Evolutionary conservation across 2,329 filamentous ascomycete species (phyloP), one percentile per base, ranked within the genome.

Genomic region (Periconia sp.): DNA sequence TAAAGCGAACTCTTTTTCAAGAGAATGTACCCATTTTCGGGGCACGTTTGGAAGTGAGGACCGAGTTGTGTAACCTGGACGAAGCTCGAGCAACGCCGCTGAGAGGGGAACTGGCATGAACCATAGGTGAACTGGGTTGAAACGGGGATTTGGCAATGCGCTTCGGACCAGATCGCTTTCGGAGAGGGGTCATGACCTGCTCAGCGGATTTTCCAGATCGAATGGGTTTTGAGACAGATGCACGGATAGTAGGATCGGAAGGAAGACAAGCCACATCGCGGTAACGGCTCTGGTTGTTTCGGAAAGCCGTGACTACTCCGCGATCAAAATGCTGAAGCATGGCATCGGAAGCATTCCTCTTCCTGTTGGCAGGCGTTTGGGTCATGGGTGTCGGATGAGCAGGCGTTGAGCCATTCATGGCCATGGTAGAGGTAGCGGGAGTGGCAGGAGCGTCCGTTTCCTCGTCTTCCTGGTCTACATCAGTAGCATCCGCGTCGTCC

Each of bases 311-410:
- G 14, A 75, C 70, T 13, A 72, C 79, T 30, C 81, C 82, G 10
- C 87, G 89, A 47, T 59, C 76, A 73, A 71, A 74, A 47, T 75
- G 73, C 52, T 74, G 68, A 8, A 75, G 69, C 68, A 75, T 74
- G 18, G 63, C 65, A 54, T 74, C 72, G 3, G 71, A 71, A 2
- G 60, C 61, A 8, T 61, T 64, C 41, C 65, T 63, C 54, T 62
- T 70, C 41, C 64, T 67, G 14, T 52, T 62, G 30, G 54, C 41
- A 9, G 70, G 68, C 1, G 66, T 68, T 23, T 59, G 58, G 7
- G 54, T 52, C 23, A 58, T 45, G 1, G 65, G 62, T 3, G 59
- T 65, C 2, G 61, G 55, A 14, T 59, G 63, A n/a, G 64, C 68
- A 14, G 71, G 70, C 8, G 66, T 70, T 33, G 70, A 70, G 31